Conservation (phyloP, 208 protist genomes). For the Giardia muris region DNA sequence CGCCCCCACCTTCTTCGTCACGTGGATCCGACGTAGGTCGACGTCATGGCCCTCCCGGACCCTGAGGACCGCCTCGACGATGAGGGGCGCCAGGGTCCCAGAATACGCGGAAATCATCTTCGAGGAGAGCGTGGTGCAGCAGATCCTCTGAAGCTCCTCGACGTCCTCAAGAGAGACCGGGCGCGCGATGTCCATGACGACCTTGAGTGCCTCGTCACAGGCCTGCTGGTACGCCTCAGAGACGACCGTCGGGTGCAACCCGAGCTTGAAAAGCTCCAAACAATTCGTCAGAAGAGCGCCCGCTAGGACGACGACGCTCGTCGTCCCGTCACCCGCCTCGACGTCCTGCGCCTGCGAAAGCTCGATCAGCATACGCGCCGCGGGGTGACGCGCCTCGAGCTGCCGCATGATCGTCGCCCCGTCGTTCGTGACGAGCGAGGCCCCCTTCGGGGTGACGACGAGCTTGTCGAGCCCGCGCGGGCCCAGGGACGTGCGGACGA, state of each 20-base stretch:
- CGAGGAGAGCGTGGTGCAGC: conserved; percentile 86
- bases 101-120: conserved; percentile 89
- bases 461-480: conserved; percentile 97
- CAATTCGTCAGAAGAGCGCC: conserved; percentile 71
- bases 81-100: conserved; percentile 81
- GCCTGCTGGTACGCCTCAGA: conserved; percentile 70
- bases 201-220: conserved; percentile 60
- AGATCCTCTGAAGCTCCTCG: conserved; percentile 71
- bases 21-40: conserved; percentile 79
- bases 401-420: conserved; percentile 93
- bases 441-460: conserved; percentile 54
- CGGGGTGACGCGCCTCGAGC: conserved; percentile 82
- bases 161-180: conserved; percentile 72
- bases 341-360: conserved; percentile 90
- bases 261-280: conserved; percentile 70
- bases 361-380: conserved; percentile 91
- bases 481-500: conserved; percentile 85
- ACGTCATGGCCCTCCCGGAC: conserved; percentile 64
- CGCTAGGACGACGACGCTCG: conserved; percentile 87
- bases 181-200: conserved; percentile 71
- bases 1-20: conserved; percentile 68
- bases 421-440: conserved; percentile 96
- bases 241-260: conserved; percentile 86
- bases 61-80: conserved; percentile 78
- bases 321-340: conserved; percentile 98